phyloP scores from a whole-genome alignment of 306 rosid species.

The Quercus bicolor region DNA sequence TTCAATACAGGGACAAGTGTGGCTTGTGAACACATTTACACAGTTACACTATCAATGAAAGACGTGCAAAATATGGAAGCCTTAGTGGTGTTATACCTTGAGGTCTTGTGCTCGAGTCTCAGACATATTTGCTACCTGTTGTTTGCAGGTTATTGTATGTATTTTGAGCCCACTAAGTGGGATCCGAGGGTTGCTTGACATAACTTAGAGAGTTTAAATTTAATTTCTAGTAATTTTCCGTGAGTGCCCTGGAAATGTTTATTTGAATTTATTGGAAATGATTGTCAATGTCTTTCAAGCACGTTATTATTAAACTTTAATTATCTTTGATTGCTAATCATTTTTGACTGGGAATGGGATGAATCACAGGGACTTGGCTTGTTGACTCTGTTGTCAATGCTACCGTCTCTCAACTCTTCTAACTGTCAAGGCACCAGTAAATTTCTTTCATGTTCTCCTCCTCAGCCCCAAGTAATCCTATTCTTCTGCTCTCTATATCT shows the following conservation, averaged over 20 bases:
- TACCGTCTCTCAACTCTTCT: constrained; percentile 35
- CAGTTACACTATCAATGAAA: neutral
- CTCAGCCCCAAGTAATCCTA: constrained; percentile 35
- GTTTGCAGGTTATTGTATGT: too few species aligned
- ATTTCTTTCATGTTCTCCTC: constrained; percentile 24
- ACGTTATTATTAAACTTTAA: neutral
- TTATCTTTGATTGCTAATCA: neutral
- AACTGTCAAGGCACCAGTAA: constrained; percentile 22
- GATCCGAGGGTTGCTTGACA: too few species aligned
- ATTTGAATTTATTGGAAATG: neutral
- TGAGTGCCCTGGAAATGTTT: neutral
- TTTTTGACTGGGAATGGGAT: neutral
- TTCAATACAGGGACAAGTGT: neutral
- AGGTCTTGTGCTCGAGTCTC: too few species aligned
- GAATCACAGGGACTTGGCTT: constrained; percentile 53
- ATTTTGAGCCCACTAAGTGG: too few species aligned
- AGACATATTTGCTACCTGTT: too few species aligned
- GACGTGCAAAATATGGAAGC: too few species aligned
- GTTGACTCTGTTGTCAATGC: constrained; percentile 48
- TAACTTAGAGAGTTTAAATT: neutral
- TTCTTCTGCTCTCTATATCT: constrained; percentile 63
- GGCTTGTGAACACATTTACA: neutral
- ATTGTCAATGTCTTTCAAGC: neutral
- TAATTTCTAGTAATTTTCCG: neutral
- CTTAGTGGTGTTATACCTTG: too few species aligned